Evolutionary conservation across 192 early-diverging fungal genomes (phyloP).

Genomic region (Gaertneriomyces sp.): DNA sequence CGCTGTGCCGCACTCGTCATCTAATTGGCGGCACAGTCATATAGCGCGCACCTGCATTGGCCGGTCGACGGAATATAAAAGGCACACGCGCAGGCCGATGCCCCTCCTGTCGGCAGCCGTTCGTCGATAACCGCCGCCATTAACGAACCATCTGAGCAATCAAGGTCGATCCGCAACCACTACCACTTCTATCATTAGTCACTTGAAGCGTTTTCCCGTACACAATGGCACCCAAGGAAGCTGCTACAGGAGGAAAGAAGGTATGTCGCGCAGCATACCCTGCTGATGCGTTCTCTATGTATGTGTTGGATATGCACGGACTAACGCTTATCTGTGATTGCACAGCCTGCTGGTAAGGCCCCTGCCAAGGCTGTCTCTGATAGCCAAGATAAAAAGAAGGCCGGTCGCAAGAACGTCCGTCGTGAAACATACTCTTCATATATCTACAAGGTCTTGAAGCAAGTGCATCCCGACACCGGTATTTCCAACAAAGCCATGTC

Average conservation of each 20-base stretch:
- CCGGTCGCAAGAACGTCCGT: slow-evolving; percentile 67
- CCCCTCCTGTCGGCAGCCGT: too few species aligned
- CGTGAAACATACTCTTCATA: slow-evolving; percentile 94
- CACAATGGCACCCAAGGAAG: slow-evolving; percentile 46
- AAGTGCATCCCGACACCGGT: slow-evolving; percentile 97
- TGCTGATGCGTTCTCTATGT: too few species aligned
- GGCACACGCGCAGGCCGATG: too few species aligned
- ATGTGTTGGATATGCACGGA: too few species aligned
- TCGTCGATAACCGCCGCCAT: too few species aligned
- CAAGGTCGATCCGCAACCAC: too few species aligned
- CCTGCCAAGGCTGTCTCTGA: slow-evolving; percentile 73
- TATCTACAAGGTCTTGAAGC: slow-evolving; percentile 97
- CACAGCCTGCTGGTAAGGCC: slow-evolving; percentile 55
- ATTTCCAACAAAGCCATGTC: slow-evolving; percentile 99
- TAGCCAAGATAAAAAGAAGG: slow-evolving; percentile 56
- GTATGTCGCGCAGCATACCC: slow-evolving; percentile 6
- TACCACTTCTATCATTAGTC: too few species aligned
- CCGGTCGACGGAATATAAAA: too few species aligned
- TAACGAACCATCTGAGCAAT: too few species aligned
- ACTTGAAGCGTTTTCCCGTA: not conserved
- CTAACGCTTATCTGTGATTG: not conserved
- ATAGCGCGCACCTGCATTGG: too few species aligned
- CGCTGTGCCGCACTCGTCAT: too few species aligned
- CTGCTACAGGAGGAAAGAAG: slow-evolving; percentile 35
- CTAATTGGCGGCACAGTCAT: too few species aligned